phyloP scores from a whole-genome alignment of 2,329 filamentous ascomycete species.

The Lachnellula hyalina region DNA sequence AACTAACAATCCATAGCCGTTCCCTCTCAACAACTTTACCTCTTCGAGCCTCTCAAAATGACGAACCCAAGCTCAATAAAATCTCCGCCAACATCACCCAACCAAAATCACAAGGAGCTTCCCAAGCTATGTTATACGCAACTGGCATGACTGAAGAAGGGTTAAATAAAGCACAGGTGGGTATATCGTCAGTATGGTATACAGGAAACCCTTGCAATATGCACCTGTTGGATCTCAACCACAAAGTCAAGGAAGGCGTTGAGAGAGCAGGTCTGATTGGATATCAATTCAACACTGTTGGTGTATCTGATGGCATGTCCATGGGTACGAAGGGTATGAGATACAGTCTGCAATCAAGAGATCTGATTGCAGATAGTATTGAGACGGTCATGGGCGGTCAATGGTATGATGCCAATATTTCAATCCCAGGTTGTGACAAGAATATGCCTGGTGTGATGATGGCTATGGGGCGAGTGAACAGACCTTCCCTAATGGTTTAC shows the following conservation, averaged over 20 bases:
- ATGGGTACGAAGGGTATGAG: constrained; percentile 99
- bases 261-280: constrained; percentile 75
- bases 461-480: constrained; percentile 91
- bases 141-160: constrained; percentile 82
- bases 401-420: constrained; percentile 98
- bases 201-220: constrained; percentile 99
- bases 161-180: constrained; percentile 95
- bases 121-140: constrained; percentile 97
- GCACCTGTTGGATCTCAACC: constrained; percentile 79
- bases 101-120: constrained; percentile 96
- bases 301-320: constrained; percentile 94
- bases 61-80: constrained; percentile 62
- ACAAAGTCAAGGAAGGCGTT: constrained; percentile 55
- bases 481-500: constrained; percentile 96
- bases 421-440: constrained; percentile 97
- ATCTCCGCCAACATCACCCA: constrained; percentile 84
- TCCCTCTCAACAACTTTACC: constrained; percentile 27
- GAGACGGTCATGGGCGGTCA: constrained; percentile 99
- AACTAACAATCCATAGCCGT: constrained; percentile 23
- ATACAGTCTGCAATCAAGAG: constrained; percentile 87
- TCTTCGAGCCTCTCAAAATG: constrained; percentile 25
- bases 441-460: constrained; percentile 95
- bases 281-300: constrained; percentile 98
- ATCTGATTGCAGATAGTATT: constrained; percentile 96
- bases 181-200: constrained; percentile 98